phyloP scores from a whole-genome alignment of 2,329 filamentous ascomycete species.

The Fonsecaea monophora region DNA sequence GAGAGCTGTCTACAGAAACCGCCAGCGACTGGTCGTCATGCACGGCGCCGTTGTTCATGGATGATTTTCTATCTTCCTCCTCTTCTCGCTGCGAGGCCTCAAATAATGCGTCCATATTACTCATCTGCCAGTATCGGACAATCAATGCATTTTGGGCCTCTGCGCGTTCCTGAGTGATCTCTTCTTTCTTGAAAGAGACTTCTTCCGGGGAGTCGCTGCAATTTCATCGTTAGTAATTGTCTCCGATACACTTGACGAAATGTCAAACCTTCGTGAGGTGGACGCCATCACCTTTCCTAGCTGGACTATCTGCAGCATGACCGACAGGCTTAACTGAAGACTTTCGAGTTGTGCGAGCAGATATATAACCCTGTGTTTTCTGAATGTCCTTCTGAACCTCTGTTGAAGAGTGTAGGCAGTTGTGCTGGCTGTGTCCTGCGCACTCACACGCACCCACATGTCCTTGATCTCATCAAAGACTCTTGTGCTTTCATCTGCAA shows the following conservation, averaged over 20 bases:
- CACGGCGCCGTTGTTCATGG: conserved; percentile 32
- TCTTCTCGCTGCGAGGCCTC: conserved; percentile 48
- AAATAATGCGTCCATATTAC: conserved; percentile 48
- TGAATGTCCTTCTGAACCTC: conserved; percentile 51
- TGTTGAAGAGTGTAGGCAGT: conserved; percentile 44
- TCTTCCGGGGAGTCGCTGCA: conserved; percentile 36
- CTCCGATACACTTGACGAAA: neutral
- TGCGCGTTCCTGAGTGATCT: conserved; percentile 49
- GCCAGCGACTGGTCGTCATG: conserved; percentile 30
- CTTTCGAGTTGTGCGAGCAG: conserved; percentile 51
- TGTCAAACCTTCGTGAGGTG: conserved; percentile 38
- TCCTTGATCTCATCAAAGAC: conserved; percentile 52
- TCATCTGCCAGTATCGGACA: conserved; percentile 51
- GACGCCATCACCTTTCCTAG: conserved; percentile 46
- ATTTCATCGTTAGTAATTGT: conserved; percentile 5
- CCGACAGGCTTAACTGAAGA: conserved; percentile 50
- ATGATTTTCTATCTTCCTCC: conserved; percentile 40
- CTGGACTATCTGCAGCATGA: conserved; percentile 50
- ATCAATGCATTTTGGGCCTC: conserved; percentile 54
- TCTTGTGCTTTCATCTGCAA: conserved; percentile 48
- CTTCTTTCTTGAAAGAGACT: conserved; percentile 42
- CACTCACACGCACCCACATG: conserved; percentile 48
- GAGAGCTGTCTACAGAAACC: conserved; percentile 18
- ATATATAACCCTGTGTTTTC: conserved; percentile 51
- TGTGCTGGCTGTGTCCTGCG: conserved; percentile 35